Evolutionary conservation across 352 stramenopile genomes (phyloP).

Genomic region (Globisporangium ultimum): DNA sequence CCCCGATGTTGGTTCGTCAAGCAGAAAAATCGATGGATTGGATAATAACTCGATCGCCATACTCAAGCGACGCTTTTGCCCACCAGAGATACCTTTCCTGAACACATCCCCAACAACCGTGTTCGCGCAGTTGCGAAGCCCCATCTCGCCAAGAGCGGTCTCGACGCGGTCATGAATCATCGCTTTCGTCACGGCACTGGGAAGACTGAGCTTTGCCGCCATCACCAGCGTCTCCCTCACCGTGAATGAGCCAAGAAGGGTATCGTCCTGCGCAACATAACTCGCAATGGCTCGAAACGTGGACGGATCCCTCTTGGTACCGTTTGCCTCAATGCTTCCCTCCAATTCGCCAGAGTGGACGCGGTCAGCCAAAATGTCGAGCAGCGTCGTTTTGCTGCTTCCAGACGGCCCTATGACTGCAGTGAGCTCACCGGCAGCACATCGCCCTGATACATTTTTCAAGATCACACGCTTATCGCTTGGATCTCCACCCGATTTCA

Average conservation of each 20-base stretch:
- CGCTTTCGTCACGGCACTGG: slow-evolving; percentile 30
- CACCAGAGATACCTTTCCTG: slow-evolving; percentile 79
- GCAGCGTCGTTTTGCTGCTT: slow-evolving; percentile 34
- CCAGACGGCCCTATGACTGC: slow-evolving; percentile 40
- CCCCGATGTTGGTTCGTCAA: slow-evolving; percentile 93
- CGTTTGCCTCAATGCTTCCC: slow-evolving; percentile 38
- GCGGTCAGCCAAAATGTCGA: slow-evolving; percentile 50
- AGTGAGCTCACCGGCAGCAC: slow-evolving; percentile 28
- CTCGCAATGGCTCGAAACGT: slow-evolving; percentile 47
- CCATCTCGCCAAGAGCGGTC: slow-evolving; percentile 63
- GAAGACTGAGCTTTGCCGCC: slow-evolving; percentile 47
- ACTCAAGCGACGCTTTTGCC: slow-evolving; percentile 89
- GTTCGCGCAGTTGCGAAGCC: slow-evolving; percentile 40
- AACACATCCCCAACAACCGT: slow-evolving; percentile 84
- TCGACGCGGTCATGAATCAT: slow-evolving; percentile 38
- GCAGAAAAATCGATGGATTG: slow-evolving; percentile 93
- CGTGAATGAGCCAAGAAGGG: slow-evolving; percentile 63
- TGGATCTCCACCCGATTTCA: neutral
- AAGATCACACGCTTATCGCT: slow-evolving; percentile 22
- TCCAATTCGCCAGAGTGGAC: slow-evolving; percentile 16
- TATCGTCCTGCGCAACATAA: slow-evolving; percentile 64
- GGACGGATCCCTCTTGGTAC: slow-evolving; percentile 25
- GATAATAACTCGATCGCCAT: slow-evolving; percentile 93
- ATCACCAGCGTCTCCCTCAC: slow-evolving; percentile 67
- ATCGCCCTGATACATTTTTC: slow-evolving; percentile 33